Percentiles rank a stretch among this genome's conserved stretches.
phyloP scores from a whole-genome alignment of 1,284 basidiomycete genomes.

The Naganishia liquefaciens region DNA sequence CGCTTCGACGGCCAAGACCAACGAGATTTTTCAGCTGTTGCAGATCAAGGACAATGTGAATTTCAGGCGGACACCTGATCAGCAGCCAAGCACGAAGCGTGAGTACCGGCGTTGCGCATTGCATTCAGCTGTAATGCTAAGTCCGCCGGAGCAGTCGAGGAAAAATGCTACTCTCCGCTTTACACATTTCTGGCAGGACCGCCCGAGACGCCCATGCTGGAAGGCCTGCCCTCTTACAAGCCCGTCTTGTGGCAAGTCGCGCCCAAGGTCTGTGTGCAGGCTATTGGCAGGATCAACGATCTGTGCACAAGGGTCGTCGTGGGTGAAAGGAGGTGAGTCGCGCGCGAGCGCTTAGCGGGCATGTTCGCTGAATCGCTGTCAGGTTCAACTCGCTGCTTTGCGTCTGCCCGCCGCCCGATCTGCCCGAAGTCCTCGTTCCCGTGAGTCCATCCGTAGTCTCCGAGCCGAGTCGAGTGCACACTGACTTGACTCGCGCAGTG shows the following conservation, averaged over 20 bases:
- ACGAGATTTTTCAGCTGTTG: conserved; percentile 31
- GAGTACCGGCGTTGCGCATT: conserved; percentile 22
- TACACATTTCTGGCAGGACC: conserved; percentile 44
- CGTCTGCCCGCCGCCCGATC: conserved; percentile 11
- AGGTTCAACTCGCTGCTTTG: conserved; percentile 27
- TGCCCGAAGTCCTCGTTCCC: conserved; percentile 8
- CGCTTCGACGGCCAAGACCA: conserved; percentile 28
- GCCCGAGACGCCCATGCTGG: conserved; percentile 22
- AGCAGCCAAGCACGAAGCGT: conserved; percentile 34
- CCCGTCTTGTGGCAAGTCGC: conserved; percentile 25
- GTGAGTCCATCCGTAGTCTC: conserved; percentile 1
- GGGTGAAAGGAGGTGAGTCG: conserved; percentile 24
- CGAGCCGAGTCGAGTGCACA: too few species aligned
- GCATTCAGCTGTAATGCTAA: not conserved
- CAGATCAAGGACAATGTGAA: conserved; percentile 35
- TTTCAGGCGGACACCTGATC: conserved; percentile 36
- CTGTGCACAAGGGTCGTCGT: conserved; percentile 17
- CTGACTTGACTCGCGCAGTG: conserved; percentile 7
- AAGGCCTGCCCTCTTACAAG: conserved; percentile 21
- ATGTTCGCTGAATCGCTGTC: not conserved
- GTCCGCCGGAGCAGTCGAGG: conserved; percentile 36
- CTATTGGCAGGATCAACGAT: conserved; percentile 25
- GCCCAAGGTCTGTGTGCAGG: conserved; percentile 18
- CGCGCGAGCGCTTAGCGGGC: not conserved
- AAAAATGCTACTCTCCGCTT: conserved; percentile 43